Conservation (phyloP, 768 basidiomycete species). For the Termitomyces eurrhizus region DNA sequence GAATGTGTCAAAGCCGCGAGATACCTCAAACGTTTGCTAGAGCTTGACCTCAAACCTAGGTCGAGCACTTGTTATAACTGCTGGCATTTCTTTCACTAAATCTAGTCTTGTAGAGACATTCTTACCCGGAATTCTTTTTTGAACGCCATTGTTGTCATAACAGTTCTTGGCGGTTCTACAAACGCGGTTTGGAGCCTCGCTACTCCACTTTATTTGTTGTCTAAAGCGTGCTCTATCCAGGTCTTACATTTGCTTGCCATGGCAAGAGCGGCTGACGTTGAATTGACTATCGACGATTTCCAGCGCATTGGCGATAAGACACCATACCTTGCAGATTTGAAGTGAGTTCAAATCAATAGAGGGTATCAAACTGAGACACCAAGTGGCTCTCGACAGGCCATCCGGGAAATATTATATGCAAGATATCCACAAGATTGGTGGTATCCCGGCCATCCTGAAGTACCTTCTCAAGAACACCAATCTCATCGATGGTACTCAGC, state of each 20-base stretch:
- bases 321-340: conserved; percentile 83
- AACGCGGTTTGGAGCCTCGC: conserved; percentile 58
- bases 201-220: not conserved
- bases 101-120: conserved; percentile 30
- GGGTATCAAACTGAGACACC: not conserved
- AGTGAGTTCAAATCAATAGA: conserved; percentile 31
- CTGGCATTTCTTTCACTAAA: not conserved
- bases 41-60: conserved; percentile 80
- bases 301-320: conserved; percentile 75
- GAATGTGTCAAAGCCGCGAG: conserved; percentile 79
- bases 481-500: conserved; percentile 74
- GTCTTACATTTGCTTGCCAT: conserved; percentile 83
- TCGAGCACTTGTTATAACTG: conserved; percentile 17
- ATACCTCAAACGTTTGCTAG: conserved; percentile 72
- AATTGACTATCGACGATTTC: conserved; percentile 83
- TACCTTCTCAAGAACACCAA: conserved; percentile 76
- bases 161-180: conserved; percentile 81
- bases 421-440: conserved; percentile 82
- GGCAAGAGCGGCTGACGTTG: conserved; percentile 71
- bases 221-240: conserved; percentile 27
- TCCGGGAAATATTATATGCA: conserved; percentile 90
- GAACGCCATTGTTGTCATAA: conserved; percentile 80
- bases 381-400: conserved; percentile 31
- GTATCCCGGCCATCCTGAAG: conserved; percentile 80
- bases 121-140: conserved; percentile 56